A percentile compares a stretch with the other conserved stretches of the same genome.
These are phyloP conservation scores for Scutellaria baicalensis DNA, from an alignment of 257 asterid species.

Conservation along the genomic window DNA sequence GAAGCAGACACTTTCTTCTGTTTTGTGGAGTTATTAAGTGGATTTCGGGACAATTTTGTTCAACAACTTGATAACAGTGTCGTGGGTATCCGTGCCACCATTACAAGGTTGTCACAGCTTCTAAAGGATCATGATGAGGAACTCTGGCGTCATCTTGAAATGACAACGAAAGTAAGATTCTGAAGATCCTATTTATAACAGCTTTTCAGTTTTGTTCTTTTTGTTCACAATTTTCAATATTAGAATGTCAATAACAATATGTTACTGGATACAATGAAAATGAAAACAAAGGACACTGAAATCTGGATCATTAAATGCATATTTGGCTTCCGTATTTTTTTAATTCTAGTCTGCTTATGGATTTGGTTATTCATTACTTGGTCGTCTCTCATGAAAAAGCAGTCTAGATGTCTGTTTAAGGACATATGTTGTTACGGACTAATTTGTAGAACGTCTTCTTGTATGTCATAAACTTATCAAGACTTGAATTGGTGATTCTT, in stretches of 20 bases:
- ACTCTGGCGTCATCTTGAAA: constrained; percentile 98
- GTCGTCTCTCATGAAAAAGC: not conserved
- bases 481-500: not conserved
- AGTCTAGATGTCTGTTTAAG: not conserved
- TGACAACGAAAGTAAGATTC: constrained; percentile 68
- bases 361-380: not conserved
- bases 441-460: not conserved
- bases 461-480: not conserved
- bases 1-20: constrained; percentile 97
- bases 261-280: not conserved
- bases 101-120: constrained; percentile 72
- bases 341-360: not conserved
- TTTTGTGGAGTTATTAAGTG: constrained; percentile 91
- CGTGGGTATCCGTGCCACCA: constrained; percentile 93
- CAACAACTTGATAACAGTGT: constrained; percentile 97
- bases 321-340: not conserved
- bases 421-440: not conserved
- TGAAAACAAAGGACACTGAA: not conserved
- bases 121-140: constrained; percentile 96
- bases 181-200: not conserved
- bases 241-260: not conserved
- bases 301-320: not conserved
- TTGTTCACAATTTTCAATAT: not conserved
- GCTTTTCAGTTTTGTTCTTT: not conserved
- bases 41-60: constrained; percentile 89